phyloP scores from a whole-genome alignment of 257 asterid species.

The Jaltomata sinuosa region DNA sequence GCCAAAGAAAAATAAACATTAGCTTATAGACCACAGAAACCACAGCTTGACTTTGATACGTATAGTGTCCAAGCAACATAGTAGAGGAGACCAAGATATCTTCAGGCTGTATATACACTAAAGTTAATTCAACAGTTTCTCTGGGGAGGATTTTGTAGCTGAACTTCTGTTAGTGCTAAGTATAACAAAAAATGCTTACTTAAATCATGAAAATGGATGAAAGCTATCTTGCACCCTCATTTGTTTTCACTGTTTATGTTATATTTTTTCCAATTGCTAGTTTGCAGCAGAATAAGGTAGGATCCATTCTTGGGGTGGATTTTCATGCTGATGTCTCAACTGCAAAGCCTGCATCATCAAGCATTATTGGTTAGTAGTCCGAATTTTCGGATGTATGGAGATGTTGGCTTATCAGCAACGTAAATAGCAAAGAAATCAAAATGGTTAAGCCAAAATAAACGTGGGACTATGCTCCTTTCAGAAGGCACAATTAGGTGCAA shows the following conservation, averaged over 20 bases:
- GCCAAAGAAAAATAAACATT: neutral
- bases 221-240: neutral
- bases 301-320: constrained; percentile 19
- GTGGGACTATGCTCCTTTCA: neutral
- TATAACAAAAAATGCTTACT: neutral
- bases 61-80: neutral
- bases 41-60: neutral
- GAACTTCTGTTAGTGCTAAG: neutral
- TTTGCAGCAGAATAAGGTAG: constrained; percentile 29
- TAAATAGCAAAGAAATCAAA: neutral
- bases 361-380: neutral
- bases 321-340: constrained; percentile 24
- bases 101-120: neutral
- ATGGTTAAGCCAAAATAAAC: neutral
- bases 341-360: constrained; percentile 36
- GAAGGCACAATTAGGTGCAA: neutral
- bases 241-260: neutral
- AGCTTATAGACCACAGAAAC: neutral
- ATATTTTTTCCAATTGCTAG: neutral
- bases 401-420: neutral
- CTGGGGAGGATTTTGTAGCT: neutral
- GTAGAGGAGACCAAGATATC: neutral
- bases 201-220: neutral
- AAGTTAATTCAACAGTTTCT: neutral
- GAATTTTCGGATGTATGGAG: neutral